Base-by-base conservation (phyloP, 2,329 filamentous ascomycete genomes). In the Clarireedia homoeocarpa region DNA sequence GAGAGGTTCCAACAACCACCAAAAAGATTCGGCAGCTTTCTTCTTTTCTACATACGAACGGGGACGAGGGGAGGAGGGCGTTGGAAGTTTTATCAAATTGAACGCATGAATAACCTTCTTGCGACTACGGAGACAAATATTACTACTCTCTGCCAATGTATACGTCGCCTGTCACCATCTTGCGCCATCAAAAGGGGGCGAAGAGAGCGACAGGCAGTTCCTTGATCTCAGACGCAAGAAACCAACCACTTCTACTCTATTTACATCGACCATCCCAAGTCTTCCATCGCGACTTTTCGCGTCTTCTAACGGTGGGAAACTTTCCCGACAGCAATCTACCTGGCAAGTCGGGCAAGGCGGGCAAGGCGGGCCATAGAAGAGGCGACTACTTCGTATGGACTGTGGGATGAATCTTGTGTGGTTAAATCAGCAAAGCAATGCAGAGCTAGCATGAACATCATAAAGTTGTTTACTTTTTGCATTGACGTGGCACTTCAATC, bases 401-500 rank as follows among this genome's bases (percentile, higher is more conserved):
- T 20, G 5, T 24, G 15, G 17, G 27, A 20, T 9, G n/a, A 44
- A 44, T 7, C 44, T 53, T 17, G 45, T 36, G 20, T 46, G 40
- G 40, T 38, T 46, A 26, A 24, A 51, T 42, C 7, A 26, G 24
- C 27, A 34, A 46, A 26, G 24, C 27, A 34, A 46, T 44, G 40
- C n/a, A 23, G n/a, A 23, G 23, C 23, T 38, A 17, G 51, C 51
- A 53, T 53, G 45, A 53, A 36, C 20, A 46, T 27, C 26, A 34
- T 44, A 34, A 36, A 27, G 27, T 45, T 24, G 26, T 52, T 34
- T 26, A 9, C 34, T 30, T 50, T 50, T 48, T 48, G 51, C 51
- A 54, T 49, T 54, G 51, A 54, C 45, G 45, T 48, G 34, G 45
- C 51, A 48, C 9, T 20, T 39, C 10, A 15, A 38, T 17, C 14